Evolutionary conservation across 805 yeast species (phyloP).

Genomic region (Candida multigemmis): DNA sequence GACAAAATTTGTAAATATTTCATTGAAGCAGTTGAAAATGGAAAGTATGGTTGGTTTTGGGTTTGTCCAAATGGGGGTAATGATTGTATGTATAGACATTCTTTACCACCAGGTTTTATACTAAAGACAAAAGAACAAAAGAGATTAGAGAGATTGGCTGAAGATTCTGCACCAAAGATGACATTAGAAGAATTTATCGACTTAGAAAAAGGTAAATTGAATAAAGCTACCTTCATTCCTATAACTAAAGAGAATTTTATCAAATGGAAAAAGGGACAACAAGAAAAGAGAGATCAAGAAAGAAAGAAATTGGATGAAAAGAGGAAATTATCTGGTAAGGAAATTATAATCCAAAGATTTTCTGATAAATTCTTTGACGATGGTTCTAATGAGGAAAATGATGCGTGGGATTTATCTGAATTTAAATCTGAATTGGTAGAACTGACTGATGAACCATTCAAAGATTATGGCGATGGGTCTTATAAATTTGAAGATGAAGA

Average conservation of each 20-base stretch:
- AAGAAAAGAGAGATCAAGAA: conserved; percentile 41
- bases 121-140: conserved; percentile 95
- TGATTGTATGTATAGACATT: conserved; percentile 88
- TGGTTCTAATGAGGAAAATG: conserved; percentile 39
- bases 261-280: conserved; percentile 73
- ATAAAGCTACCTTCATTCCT: conserved; percentile 70
- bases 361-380: conserved; percentile 47
- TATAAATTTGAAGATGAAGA: neutral
- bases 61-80: conserved; percentile 91
- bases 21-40: conserved; percentile 94
- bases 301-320: conserved; percentile 19
- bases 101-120: conserved; percentile 94
- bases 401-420: conserved; percentile 48
- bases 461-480: conserved; percentile 68
- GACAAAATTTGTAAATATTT: conserved; percentile 90
- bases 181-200: conserved; percentile 95
- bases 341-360: conserved; percentile 54
- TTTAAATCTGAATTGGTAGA: conserved; percentile 49
- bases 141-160: conserved; percentile 77
- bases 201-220: conserved; percentile 80
- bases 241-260: conserved; percentile 74
- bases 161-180: conserved; percentile 78
- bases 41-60: conserved; percentile 99
- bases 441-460: conserved; percentile 38
- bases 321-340: conserved; percentile 58